Base-by-base conservation (phyloP, 805 yeast genomes). In the Nakazawaea ambrosiae region DNA sequence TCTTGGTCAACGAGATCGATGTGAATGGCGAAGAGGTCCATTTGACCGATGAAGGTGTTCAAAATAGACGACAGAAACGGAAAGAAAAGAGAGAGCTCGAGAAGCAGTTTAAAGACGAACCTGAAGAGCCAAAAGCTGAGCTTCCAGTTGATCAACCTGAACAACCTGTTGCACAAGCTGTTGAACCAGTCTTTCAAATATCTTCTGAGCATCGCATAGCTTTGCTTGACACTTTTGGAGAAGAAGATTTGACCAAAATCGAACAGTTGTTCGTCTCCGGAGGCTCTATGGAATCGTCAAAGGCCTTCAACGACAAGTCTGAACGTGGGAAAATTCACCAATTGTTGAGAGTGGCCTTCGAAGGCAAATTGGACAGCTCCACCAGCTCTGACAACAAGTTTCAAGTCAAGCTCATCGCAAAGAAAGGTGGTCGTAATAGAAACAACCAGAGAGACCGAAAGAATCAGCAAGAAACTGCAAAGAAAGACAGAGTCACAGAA, bases 1-100 rank as follows among this genome's bases (percentile, higher is more conserved):
- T 92, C 55, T 70, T 86, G 53, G 99, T 92, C 31, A 86, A 88
- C 58, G 99, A 92, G 58, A 81, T 92, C 40, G 81, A 69, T 43
- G 48, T 60, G 22, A 61, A 73, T 17, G 94, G 85, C 1, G 60
- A 73, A 2, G 95, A 88, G 2, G 72, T 89, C 10, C 89, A 80
- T 55, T 65, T 92, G 44, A 55, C 61, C 8, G 96, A 89, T 50
- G 73, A 76, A 37, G 96, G 97, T 4, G 63, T 81, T 31, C 65
- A 68, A 33, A 57, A 66, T 37, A 68, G 60, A 59, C 69, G 67
- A 57, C 76, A 65, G 49, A 64, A 67, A 49, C 68, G 66, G 49
- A 53, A 57, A 45, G 74, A 63, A 48, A 61, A 60, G 59, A 50
- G 62, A 52, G 52, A 61, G 55, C 54, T 69, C 51, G 56, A 54